phyloP scores from a whole-genome alignment of 768 basidiomycete species.

The Boletus rex-veris region DNA sequence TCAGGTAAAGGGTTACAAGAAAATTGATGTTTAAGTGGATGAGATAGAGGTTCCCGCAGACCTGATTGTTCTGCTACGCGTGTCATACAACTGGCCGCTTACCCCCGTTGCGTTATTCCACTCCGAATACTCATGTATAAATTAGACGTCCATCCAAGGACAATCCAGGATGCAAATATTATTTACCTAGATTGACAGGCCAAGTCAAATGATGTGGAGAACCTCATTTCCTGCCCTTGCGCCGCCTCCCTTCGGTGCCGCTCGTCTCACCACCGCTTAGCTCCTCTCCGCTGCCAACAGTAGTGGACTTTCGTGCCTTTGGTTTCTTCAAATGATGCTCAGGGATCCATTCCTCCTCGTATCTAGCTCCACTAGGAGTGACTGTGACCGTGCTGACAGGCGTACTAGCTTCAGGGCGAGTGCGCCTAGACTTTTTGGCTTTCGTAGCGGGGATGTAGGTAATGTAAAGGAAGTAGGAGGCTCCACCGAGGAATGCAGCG shows the following conservation, averaged over 20 bases:
- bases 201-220: neutral
- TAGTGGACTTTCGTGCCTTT: constrained; percentile 48
- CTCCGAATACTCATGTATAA: constrained; percentile 4
- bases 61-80: neutral
- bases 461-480: constrained; percentile 60
- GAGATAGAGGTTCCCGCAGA: neutral
- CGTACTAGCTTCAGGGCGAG: constrained; percentile 44
- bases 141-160: constrained; percentile 3
- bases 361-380: constrained; percentile 58
- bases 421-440: constrained; percentile 46
- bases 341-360: constrained; percentile 92
- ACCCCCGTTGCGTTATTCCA: neutral
- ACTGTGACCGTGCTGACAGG: constrained; percentile 60
- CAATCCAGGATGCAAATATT: neutral
- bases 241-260: constrained; percentile 48
- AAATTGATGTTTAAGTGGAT: constrained; percentile 51
- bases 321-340: constrained; percentile 77
- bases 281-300: constrained; percentile 60
- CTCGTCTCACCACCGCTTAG: constrained; percentile 64
- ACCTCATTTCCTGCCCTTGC: constrained; percentile 50
- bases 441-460: constrained; percentile 65
- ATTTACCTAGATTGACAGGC: neutral
- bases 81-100: neutral
- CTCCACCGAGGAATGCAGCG: constrained; percentile 56
- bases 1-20: constrained; percentile 85